Conservation (phyloP, 176 grass and related monocot species). For the Ensete ventricosum region DNA sequence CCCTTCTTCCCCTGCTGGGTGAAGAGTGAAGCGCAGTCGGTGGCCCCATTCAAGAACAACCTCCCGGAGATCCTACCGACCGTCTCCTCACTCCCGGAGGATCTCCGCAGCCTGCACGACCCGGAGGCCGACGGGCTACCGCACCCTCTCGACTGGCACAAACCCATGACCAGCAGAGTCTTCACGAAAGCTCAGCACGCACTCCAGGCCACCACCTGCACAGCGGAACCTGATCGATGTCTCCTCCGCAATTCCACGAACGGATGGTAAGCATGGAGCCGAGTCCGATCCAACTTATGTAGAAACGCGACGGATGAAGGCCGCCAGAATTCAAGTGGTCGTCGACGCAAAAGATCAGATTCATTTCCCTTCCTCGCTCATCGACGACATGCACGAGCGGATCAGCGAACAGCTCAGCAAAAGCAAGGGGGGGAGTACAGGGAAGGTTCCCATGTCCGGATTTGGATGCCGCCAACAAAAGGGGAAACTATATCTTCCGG, state of each 20-base stretch:
- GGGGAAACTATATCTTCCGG: not conserved
- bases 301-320: not conserved
- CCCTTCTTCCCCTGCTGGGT: slow-evolving; percentile 88
- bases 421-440: not conserved
- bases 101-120: slow-evolving; percentile 17
- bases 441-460: not conserved
- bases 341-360: not conserved
- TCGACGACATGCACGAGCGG: not conserved
- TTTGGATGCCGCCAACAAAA: not conserved
- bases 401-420: not conserved
- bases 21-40: slow-evolving; percentile 47
- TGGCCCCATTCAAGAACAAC: slow-evolving; percentile 42
- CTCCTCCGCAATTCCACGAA: not conserved
- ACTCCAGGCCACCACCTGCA: slow-evolving; percentile 38
- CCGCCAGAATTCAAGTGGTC: not conserved
- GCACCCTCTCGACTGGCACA: no score
- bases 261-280: not conserved
- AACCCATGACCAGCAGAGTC: no score
- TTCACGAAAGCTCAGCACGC: slow-evolving; percentile 17
- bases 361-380: not conserved
- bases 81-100: slow-evolving; percentile 17
- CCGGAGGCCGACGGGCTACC: slow-evolving; percentile 6
- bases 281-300: not conserved
- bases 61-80: slow-evolving; percentile 32
- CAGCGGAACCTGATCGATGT: not conserved